Conservation (phyloP, 441 rosid genomes). For the Eutrema salsugineum region DNA sequence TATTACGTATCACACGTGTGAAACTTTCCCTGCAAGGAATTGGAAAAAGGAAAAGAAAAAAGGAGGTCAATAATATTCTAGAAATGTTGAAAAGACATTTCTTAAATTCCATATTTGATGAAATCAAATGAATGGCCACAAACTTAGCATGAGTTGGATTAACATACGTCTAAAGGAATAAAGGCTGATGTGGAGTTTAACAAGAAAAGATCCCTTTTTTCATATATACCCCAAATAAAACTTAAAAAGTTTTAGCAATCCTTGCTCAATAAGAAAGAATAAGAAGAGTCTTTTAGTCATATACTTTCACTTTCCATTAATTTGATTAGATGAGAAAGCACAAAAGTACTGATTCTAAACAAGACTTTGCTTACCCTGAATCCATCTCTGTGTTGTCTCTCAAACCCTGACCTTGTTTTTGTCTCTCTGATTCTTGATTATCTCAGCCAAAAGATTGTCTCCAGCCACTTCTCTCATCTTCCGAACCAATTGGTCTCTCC, state of each 20-base stretch:
- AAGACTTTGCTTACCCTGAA: neutral
- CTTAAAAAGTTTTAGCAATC: neutral
- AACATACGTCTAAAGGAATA: slow-evolving; percentile 29
- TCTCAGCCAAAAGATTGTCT: slow-evolving; percentile 28
- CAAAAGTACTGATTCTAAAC: neutral
- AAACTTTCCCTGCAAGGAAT: slow-evolving; percentile 16
- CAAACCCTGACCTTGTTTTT: slow-evolving; percentile 24
- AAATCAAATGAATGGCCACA: slow-evolving; percentile 12
- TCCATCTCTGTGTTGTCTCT: neutral
- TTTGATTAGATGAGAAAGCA: slow-evolving; percentile 4
- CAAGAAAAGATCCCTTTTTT: slow-evolving; percentile 1
- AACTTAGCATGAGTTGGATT: slow-evolving; percentile 9
- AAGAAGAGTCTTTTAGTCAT: neutral
- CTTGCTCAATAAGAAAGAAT: slow-evolving; percentile 33
- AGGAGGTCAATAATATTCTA: slow-evolving; percentile 1
- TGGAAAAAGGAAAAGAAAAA: neutral
- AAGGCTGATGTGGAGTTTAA: slow-evolving; percentile 22
- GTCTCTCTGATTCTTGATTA: slow-evolving; percentile 22
- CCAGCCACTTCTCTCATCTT: slow-evolving; percentile 41
- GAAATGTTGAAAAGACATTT: neutral
- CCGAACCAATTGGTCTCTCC: slow-evolving; percentile 22
- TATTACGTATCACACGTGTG: neutral
- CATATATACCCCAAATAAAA: neutral
- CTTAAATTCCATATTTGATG: neutral
- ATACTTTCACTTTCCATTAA: slow-evolving; percentile 12